Conservation (phyloP, 2,329 filamentous ascomycete species). For the Ascochyta koolunga region DNA sequence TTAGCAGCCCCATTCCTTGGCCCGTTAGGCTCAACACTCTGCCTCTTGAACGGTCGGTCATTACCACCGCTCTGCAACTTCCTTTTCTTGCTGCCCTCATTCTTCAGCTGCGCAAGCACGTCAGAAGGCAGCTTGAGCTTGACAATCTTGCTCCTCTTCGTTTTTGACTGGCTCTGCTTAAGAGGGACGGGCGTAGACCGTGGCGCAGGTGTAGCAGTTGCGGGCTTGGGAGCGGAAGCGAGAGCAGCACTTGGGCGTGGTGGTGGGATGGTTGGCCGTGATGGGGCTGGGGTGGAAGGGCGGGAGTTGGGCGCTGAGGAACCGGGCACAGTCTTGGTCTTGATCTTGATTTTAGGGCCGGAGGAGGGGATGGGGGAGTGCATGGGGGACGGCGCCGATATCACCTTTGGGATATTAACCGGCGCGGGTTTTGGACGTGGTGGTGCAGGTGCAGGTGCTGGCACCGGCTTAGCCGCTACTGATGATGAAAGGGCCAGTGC, state of each 20-base stretch:
- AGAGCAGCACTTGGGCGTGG: slow-evolving; percentile 20
- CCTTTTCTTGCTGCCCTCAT: slow-evolving; percentile 27
- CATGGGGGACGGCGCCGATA: slow-evolving; percentile 31
- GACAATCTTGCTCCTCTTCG: slow-evolving; percentile 36
- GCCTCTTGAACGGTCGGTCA: slow-evolving; percentile 35
- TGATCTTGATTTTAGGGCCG: slow-evolving; percentile 37
- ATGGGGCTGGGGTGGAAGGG: slow-evolving; percentile 21
- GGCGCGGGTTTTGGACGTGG: slow-evolving; percentile 17
- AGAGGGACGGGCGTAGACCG: slow-evolving; percentile 7
- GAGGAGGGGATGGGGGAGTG: slow-evolving; percentile 31
- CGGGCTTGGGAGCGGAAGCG: slow-evolving; percentile 10
- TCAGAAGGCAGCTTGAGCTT: slow-evolving; percentile 30
- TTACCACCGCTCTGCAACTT: slow-evolving; percentile 26
- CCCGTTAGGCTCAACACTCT: slow-evolving; percentile 31
- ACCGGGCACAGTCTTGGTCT: slow-evolving; percentile 29
- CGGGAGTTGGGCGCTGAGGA: slow-evolving; percentile 27
- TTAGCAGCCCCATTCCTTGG: slow-evolving; percentile 19
- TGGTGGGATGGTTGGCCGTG: slow-evolving; percentile 20
- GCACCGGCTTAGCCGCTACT: slow-evolving; percentile 13
- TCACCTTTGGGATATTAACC: slow-evolving; percentile 24
- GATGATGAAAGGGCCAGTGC: slow-evolving; percentile 7
- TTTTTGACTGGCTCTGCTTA: slow-evolving; percentile 14
- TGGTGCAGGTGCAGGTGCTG: slow-evolving; percentile 15
- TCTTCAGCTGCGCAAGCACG: slow-evolving; percentile 19
- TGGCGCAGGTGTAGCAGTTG: slow-evolving; percentile 17